Base-by-base conservation (phyloP, 352 stramenopile species). In the Phytophthora capsici region DNA sequence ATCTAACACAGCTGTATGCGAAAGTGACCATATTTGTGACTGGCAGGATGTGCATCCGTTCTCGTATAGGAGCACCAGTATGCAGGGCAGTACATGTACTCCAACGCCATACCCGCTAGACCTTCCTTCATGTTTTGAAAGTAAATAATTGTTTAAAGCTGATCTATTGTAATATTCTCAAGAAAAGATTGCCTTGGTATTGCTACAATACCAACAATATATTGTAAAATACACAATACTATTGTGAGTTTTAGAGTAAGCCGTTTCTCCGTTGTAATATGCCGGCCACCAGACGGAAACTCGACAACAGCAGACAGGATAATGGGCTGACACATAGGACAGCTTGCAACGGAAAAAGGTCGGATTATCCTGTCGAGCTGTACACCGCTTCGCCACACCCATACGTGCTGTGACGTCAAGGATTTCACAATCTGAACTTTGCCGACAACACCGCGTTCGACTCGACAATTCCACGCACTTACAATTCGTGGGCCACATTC, bases 271-370 rank as follows among this genome's bases (percentile, higher is more conserved):
- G 32, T 28, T 12, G n/a, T 17, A 44, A 37, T 62, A 40, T 55
- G 44, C 19, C n/a, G 20, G 4, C 20, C 34, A 49, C 4, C 44
- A 56, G 45, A 48, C 19, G 56, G 38, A 63, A 63, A 26, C 7
- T 32, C 44, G 28, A 23, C 17, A 63, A 63, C 55, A 63, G 55
- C 44, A 63, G 55, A 25, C 30, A 49, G 19, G 28, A 23, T 40
- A 28, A 25, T 22, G 41, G 16, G 17, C 45, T 56, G 45, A 41
- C 46, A 57, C n/a, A 23, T 56, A 49, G 1, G 34, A 63, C 56
- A 63, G 56, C 56, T 63, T 63, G 56, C 17, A 20, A 37, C 13
- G 13, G 36, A 30, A 57, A 55, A 57, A 57, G 30, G 45, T 57
- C 17, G 17, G 57, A 48, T 44, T 65, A 36, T 41, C 23, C 41